Percentiles rank a stretch among this genome's conserved stretches.
phyloP scores from a whole-genome alignment of 805 yeast species.

The Yarrowia yakushimensis region DNA sequence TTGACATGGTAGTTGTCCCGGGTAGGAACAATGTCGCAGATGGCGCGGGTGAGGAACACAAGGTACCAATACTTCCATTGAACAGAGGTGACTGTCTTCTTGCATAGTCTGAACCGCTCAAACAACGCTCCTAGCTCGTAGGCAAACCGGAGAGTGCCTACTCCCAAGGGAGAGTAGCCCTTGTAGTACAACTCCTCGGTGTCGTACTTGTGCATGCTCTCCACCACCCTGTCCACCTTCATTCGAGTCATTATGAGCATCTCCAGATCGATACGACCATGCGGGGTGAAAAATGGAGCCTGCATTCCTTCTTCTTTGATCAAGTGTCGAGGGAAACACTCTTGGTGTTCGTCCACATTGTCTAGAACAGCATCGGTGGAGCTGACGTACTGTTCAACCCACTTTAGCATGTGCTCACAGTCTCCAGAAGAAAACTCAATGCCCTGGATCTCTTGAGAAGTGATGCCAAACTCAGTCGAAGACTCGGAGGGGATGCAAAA shows the following conservation, averaged over 20 bases:
- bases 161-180: not conserved
- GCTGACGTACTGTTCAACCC: not conserved
- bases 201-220: not conserved
- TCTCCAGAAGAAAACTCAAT: not conserved
- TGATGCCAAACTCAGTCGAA: not conserved
- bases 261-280: not conserved
- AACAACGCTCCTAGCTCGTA: not conserved
- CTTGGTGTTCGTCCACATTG: not conserved
- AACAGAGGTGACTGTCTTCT: not conserved
- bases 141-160: not conserved
- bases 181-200: not conserved
- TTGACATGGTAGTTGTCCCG: conserved; percentile 6
- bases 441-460: not conserved
- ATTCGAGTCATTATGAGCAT: conserved; percentile 1
- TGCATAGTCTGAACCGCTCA: conserved; percentile 13
- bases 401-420: not conserved
- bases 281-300: conserved; percentile 1
- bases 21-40: conserved; percentile 5
- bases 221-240: not conserved
- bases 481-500: not conserved
- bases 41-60: not conserved
- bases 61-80: conserved; percentile 25
- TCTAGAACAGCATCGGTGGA: not conserved
- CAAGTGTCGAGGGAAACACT: not conserved
- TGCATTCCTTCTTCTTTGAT: not conserved